phyloP scores from a whole-genome alignment of 345 rosid species.

The Clausena lansium region DNA sequence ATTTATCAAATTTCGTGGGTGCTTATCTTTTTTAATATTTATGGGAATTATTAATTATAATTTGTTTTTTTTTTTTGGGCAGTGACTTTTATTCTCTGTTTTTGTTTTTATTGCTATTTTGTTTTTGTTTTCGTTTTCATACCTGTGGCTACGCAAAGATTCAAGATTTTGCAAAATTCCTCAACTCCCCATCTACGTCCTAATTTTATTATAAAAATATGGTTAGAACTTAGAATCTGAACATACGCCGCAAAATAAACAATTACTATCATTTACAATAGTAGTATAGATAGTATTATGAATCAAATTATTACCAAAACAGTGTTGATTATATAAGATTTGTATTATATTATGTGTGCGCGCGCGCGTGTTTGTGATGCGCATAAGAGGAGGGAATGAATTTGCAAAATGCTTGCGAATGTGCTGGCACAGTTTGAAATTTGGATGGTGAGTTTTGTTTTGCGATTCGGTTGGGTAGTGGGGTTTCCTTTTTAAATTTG shows the following conservation, averaged over 20 bases:
- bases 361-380: too few species aligned
- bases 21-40: background rate
- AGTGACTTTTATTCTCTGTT: background rate
- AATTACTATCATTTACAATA: too few species aligned
- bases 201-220: too few species aligned
- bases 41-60: background rate
- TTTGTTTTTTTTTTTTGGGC: background rate
- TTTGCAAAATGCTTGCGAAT: background rate
- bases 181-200: background rate
- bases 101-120: background rate
- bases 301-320: too few species aligned
- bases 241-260: too few species aligned
- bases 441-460: background rate
- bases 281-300: too few species aligned
- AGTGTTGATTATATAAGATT: too few species aligned
- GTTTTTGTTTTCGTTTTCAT: background rate
- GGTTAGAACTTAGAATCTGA: too few species aligned
- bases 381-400: background rate
- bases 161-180: background rate
- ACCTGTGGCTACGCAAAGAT: background rate
- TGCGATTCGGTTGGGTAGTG: background rate
- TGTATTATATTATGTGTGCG: too few species aligned
- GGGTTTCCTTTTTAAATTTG: background rate
- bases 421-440: background rate
- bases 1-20: background rate